A percentile compares a stretch with the other conserved stretches of the same genome.
These are phyloP conservation scores for Thinopyrum elongatum DNA, from an alignment of 176 grass and related monocot genomes.

Conservation along the genomic window DNA sequence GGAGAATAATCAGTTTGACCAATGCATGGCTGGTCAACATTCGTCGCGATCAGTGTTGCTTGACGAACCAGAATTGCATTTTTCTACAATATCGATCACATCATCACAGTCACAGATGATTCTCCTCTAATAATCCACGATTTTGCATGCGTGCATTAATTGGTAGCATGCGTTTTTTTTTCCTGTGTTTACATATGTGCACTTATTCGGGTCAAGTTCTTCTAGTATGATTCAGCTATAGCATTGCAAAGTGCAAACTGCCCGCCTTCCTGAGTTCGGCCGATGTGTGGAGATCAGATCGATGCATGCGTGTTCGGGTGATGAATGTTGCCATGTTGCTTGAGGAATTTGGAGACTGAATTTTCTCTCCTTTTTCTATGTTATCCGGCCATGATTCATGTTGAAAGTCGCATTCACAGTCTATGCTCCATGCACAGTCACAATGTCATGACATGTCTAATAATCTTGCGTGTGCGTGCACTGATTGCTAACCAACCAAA, in stretches of 20 bases:
- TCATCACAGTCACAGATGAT: not conserved
- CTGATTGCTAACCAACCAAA: not conserved
- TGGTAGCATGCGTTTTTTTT: no score
- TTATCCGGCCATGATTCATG: not conserved
- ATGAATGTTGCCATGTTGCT: not conserved
- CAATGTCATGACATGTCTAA: no score
- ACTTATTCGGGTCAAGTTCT: no score
- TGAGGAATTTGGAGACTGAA: not conserved
- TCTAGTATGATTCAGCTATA: no score
- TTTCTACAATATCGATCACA: not conserved
- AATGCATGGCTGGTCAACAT: not conserved
- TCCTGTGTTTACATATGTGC: no score
- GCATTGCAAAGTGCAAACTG: no score
- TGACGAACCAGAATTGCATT: not conserved
- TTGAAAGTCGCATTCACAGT: not conserved
- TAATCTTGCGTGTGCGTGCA: not conserved
- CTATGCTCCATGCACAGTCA: not conserved
- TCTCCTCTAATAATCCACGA: not conserved
- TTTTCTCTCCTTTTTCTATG: no score
- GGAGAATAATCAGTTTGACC: not conserved
- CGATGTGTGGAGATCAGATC: not conserved
- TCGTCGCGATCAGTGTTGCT: not conserved
- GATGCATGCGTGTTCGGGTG: not conserved
- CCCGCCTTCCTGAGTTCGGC: no score
- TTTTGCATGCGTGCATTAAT: not conserved